Evolutionary conservation across 495 filamentous ascomycete genomes (phyloP).

Genomic region (Trichoderma erinaceum): DNA sequence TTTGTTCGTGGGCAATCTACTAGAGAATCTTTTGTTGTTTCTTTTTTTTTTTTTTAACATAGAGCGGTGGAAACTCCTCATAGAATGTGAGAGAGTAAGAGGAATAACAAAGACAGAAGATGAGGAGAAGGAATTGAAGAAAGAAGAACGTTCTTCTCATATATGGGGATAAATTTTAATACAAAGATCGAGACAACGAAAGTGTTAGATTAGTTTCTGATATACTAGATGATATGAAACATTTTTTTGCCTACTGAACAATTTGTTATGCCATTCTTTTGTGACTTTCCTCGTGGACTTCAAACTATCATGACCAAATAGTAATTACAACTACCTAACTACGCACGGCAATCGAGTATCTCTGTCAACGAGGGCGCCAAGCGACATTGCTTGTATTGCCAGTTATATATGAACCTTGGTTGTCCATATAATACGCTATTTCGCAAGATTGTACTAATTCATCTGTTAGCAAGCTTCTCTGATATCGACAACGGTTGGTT

Average conservation of each 20-base stretch:
- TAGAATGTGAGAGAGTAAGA: conserved; percentile 18
- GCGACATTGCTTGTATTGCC: too few relatives aligned
- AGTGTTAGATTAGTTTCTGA: neutral
- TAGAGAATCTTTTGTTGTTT: neutral
- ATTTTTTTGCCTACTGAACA: neutral
- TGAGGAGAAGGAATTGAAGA: conserved; percentile 40
- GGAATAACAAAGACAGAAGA: conserved; percentile 26
- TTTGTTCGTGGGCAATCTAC: conserved; percentile 10
- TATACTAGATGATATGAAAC: neutral
- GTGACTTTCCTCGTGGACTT: too few relatives aligned
- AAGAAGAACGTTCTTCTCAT: conserved; percentile 20
- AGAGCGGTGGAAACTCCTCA: conserved; percentile 4
- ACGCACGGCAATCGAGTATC: too few relatives aligned
- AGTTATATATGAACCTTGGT: too few relatives aligned
- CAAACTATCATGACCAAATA: too few relatives aligned
- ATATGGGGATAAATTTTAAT: neutral
- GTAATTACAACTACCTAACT: too few relatives aligned
- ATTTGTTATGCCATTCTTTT: neutral
- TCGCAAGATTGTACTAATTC: too few relatives aligned
- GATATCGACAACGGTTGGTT: too few relatives aligned
- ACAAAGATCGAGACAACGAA: neutral
- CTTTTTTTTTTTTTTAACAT: neutral
- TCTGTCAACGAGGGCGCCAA: too few relatives aligned
- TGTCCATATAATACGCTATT: too few relatives aligned
- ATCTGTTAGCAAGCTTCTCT: too few relatives aligned